Evolutionary conservation across 2,329 filamentous ascomycete genomes (phyloP).

Genomic region (Myriangium duriaei): DNA sequence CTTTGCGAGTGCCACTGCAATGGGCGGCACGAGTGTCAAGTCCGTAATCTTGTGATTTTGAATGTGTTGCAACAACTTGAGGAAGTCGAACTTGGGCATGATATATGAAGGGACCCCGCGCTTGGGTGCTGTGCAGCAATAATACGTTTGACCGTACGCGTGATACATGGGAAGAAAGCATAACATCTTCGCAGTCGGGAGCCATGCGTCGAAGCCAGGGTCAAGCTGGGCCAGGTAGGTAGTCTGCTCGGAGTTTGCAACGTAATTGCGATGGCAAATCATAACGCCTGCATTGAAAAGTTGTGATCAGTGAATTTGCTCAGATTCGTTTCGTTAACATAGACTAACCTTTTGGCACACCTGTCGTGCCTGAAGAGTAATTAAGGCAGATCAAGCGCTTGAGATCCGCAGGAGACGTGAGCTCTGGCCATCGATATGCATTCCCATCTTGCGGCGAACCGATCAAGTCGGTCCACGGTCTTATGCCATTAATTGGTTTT

Average conservation of each 20-base stretch:
- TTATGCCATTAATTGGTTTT: constrained; percentile 27
- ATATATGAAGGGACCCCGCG: constrained; percentile 57
- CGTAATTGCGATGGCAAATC: constrained; percentile 65
- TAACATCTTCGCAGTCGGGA: constrained; percentile 35
- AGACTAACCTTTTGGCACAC: constrained; percentile 50
- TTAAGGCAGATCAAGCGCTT: constrained; percentile 56
- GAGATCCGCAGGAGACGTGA: constrained; percentile 35
- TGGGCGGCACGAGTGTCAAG: constrained; percentile 58
- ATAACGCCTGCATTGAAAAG: constrained; percentile 53
- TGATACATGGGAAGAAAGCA: constrained; percentile 63
- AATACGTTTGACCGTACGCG: constrained; percentile 48
- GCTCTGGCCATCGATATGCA: constrained; percentile 51
- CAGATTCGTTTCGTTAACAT: too few species aligned
- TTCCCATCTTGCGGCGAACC: constrained; percentile 39
- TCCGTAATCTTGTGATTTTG: constrained; percentile 56
- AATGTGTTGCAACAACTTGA: constrained; percentile 55
- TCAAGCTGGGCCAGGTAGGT: constrained; percentile 35
- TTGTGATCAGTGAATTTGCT: too few species aligned
- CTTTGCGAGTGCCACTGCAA: constrained; percentile 62
- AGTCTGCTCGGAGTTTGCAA: constrained; percentile 55
- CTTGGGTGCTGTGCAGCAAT: constrained; percentile 46
- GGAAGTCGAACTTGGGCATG: constrained; percentile 67
- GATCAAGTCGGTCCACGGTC: constrained; percentile 54
- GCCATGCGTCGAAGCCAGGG: constrained; percentile 37
- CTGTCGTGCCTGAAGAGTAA: constrained; percentile 69